Conservation (phyloP, 371 early-diverging fungal species). For the Lichtheimia ramosa region DNA sequence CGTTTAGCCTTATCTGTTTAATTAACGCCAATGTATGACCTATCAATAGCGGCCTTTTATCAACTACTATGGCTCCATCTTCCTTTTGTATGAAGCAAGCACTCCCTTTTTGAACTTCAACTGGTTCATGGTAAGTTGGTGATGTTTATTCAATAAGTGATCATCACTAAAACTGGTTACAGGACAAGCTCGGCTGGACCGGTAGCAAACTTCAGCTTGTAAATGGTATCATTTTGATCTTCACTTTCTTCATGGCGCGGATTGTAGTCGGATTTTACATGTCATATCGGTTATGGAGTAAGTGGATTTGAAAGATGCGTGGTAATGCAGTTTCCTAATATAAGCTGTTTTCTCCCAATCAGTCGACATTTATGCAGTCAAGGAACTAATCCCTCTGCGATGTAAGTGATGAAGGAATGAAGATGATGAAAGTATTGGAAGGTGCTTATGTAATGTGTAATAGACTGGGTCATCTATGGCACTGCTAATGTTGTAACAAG, state of each 20-base stretch:
- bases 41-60: slow-evolving; percentile 74
- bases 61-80: slow-evolving; percentile 84
- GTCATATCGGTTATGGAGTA: slow-evolving; percentile 65
- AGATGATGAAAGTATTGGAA: not conserved
- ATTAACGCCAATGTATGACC: not conserved
- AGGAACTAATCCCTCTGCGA: slow-evolving; percentile 57
- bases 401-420: slow-evolving; percentile 31
- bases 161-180: too few species aligned
- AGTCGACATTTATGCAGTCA: slow-evolving; percentile 45
- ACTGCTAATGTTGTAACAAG: slow-evolving; percentile 65
- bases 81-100: slow-evolving; percentile 88
- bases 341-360: not conserved
- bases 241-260: slow-evolving; percentile 76
- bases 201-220: slow-evolving; percentile 75
- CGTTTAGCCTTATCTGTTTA: slow-evolving; percentile 2
- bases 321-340: too few species aligned
- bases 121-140: slow-evolving; percentile 76
- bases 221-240: slow-evolving; percentile 77
- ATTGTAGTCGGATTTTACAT: slow-evolving; percentile 80
- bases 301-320: slow-evolving; percentile 4
- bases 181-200: slow-evolving; percentile 81
- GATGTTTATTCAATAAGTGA: too few species aligned
- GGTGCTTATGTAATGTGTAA: not conserved
- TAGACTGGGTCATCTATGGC: slow-evolving; percentile 55
- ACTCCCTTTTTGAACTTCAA: slow-evolving; percentile 92